Conservation (phyloP, 2,329 filamentous ascomycete species). For the Seiridium unicorne region DNA sequence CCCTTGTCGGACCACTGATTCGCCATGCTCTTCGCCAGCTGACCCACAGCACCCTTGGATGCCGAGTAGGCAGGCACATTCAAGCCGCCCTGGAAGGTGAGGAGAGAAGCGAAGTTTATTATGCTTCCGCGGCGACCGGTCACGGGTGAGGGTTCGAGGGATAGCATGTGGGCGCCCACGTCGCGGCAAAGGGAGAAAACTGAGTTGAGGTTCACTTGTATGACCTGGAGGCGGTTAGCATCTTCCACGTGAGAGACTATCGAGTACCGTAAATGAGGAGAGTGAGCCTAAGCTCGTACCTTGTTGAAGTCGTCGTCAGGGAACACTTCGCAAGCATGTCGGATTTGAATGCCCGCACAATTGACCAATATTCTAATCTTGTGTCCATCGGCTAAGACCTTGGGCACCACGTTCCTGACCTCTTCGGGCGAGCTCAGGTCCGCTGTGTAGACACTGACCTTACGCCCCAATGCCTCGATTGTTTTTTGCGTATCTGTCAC, state of each 20-base stretch:
- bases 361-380: slow-evolving; percentile 78
- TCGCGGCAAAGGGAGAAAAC: slow-evolving; percentile 74
- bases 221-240: slow-evolving; percentile 39
- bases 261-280: not conserved
- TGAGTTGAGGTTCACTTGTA: slow-evolving; percentile 82
- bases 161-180: slow-evolving; percentile 75
- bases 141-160: slow-evolving; percentile 43
- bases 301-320: slow-evolving; percentile 8
- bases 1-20: slow-evolving; percentile 79
- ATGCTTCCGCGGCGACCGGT: slow-evolving; percentile 66
- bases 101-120: slow-evolving; percentile 74
- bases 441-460: slow-evolving; percentile 4
- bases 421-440: slow-evolving; percentile 27
- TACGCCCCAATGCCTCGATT: slow-evolving; percentile 5
- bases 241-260: not conserved
- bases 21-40: slow-evolving; percentile 79
- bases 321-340: slow-evolving; percentile 6
- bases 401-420: slow-evolving; percentile 6
- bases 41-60: slow-evolving; percentile 79
- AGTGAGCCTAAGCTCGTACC: slow-evolving; percentile 59
- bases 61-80: slow-evolving; percentile 87
- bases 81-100: slow-evolving; percentile 82
- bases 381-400: slow-evolving; percentile 29
- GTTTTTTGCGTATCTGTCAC: slow-evolving; percentile 7
- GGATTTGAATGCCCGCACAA: slow-evolving; percentile 81